These are phyloP conservation scores for Penicillium frequentans DNA, from an alignment of 2,329 filamentous ascomycete species.

Conservation along the genomic window DNA sequence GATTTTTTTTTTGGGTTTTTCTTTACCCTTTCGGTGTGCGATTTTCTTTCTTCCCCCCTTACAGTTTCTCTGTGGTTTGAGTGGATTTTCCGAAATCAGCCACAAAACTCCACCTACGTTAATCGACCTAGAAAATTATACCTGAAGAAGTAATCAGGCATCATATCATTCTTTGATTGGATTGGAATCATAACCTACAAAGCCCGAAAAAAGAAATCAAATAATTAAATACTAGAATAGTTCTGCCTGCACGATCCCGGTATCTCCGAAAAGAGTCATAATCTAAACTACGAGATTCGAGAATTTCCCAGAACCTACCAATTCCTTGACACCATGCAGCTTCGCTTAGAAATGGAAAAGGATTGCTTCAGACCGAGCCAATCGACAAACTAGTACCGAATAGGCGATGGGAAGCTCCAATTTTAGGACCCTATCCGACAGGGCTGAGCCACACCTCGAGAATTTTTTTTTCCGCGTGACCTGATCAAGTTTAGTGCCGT, in stretches of 20 bases:
- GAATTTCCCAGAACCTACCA: neutral
- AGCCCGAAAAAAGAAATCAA: neutral
- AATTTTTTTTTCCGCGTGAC: slow-evolving; percentile 6
- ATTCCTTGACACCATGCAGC: neutral
- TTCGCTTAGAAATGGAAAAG: slow-evolving; percentile 6
- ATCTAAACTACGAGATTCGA: neutral
- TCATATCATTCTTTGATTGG: slow-evolving; percentile 5
- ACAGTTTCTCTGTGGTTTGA: slow-evolving; percentile 3
- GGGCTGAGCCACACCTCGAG: slow-evolving; percentile 25
- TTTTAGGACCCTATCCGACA: slow-evolving; percentile 11
- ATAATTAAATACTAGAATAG: neutral
- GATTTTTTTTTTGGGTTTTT: neutral
- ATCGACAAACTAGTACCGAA: slow-evolving; percentile 12
- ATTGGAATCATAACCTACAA: neutral
- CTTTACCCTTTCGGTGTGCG: neutral
- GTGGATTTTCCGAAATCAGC: slow-evolving; percentile 13
- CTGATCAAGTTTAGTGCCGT: neutral
- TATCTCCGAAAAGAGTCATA: slow-evolving; percentile 1
- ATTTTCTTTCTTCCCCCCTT: neutral
- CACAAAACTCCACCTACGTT: slow-evolving; percentile 8
- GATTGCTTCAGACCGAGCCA: slow-evolving; percentile 13
- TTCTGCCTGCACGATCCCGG: slow-evolving; percentile 5
- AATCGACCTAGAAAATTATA: neutral
- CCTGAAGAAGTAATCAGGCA: neutral
- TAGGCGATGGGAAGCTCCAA: slow-evolving; percentile 4